A percentile compares a stretch with the other conserved stretches of the same genome.
phyloP scores from a whole-genome alignment of 2,329 filamentous ascomycete genomes.

The Fusarium siculi region DNA sequence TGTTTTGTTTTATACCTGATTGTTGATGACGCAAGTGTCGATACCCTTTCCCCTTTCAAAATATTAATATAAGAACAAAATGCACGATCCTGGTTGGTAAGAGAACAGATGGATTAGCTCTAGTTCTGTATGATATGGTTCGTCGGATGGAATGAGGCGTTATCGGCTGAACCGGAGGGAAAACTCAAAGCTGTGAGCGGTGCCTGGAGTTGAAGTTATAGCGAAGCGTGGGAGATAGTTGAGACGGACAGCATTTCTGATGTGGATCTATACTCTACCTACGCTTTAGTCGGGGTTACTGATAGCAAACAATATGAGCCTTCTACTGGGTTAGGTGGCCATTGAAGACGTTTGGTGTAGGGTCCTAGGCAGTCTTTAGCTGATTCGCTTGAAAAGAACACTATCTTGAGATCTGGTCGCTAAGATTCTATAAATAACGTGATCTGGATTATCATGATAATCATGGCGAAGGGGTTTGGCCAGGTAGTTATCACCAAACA shows the following conservation, averaged over 20 bases:
- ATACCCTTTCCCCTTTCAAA: slow-evolving; percentile 38
- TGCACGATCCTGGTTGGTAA: slow-evolving; percentile 25
- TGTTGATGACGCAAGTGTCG: slow-evolving; percentile 36
- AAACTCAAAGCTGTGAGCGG: slow-evolving; percentile 21
- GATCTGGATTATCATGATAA: background rate
- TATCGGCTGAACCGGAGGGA: slow-evolving; percentile 14
- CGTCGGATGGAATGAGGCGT: slow-evolving; percentile 35
- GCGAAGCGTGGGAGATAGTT: slow-evolving; percentile 1
- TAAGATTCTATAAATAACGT: background rate
- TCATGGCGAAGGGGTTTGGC: background rate
- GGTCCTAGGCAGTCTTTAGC: background rate
- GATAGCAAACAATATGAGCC: slow-evolving; percentile 6
- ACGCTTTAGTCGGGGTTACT: slow-evolving; percentile 7
- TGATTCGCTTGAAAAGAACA: background rate
- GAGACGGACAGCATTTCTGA: slow-evolving; percentile 11
- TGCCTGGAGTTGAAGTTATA: slow-evolving; percentile 4
- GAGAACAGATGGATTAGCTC: slow-evolving; percentile 22
- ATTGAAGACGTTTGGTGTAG: background rate
- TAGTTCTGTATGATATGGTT: slow-evolving; percentile 35
- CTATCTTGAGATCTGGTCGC: background rate
- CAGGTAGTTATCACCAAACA: background rate
- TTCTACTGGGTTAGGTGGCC: background rate
- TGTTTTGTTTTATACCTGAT: slow-evolving; percentile 6
- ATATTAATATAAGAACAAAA: slow-evolving; percentile 24
- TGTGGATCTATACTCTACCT: slow-evolving; percentile 17